Percentiles rank a stretch among this genome's conserved stretches.
These are phyloP conservation scores for Neurospora discreta DNA, from an alignment of 495 filamentous ascomycete species.

Conservation along the genomic window DNA sequence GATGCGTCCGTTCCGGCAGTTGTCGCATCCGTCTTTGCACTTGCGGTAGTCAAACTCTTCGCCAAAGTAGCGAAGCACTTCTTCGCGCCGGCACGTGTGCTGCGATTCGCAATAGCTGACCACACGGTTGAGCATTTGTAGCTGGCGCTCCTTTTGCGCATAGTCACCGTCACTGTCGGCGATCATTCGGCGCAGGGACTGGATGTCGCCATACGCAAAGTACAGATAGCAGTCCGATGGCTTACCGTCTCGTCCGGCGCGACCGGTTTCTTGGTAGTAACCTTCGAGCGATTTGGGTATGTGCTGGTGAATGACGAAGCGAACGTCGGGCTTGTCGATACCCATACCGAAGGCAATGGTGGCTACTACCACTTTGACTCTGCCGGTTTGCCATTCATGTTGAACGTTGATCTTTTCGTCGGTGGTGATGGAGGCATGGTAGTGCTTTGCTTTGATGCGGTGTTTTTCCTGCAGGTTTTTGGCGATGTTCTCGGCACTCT, in stretches of 20 bases:
- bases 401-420: slow-evolving; percentile 57
- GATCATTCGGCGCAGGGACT: slow-evolving; percentile 60
- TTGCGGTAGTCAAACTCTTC: slow-evolving; percentile 62
- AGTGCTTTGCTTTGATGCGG: slow-evolving; percentile 66
- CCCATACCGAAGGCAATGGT: slow-evolving; percentile 99
- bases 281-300: slow-evolving; percentile 95
- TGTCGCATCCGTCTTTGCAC: slow-evolving; percentile 72
- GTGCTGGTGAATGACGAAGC: slow-evolving; percentile 86
- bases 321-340: slow-evolving; percentile 92
- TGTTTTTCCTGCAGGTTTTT: slow-evolving; percentile 46
- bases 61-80: slow-evolving; percentile 86
- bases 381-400: slow-evolving; percentile 67
- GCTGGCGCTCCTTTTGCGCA: slow-evolving; percentile 73
- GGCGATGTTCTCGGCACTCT: slow-evolving; percentile 71
- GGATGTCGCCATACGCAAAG: slow-evolving; percentile 64
- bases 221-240: slow-evolving; percentile 82
- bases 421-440: slow-evolving; percentile 67
- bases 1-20: slow-evolving; percentile 55
- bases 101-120: slow-evolving; percentile 80
- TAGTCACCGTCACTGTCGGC: slow-evolving; percentile 57
- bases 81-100: slow-evolving; percentile 72
- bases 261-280: slow-evolving; percentile 95
- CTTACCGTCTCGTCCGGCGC: slow-evolving; percentile 84
- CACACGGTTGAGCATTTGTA: slow-evolving; percentile 72
- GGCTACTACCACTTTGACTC: slow-evolving; percentile 84